Base-by-base conservation (phyloP, 2,329 filamentous ascomycete species). In the Bipolaris gigantea region DNA sequence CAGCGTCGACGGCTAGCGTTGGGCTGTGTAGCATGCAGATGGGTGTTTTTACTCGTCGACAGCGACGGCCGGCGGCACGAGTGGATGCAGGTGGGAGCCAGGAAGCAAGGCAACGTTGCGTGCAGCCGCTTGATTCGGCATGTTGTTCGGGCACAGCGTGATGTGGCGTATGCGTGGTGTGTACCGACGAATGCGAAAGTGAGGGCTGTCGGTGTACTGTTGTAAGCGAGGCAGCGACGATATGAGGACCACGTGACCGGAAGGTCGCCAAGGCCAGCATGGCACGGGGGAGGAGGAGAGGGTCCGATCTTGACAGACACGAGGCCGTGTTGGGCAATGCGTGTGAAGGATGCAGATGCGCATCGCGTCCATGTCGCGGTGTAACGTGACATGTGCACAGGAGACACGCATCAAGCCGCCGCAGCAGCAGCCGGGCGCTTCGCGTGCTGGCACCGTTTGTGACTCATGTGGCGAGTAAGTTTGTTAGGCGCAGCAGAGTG, bases 1-100 rank as follows among this genome's bases (percentile, higher is more conserved):
- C 57, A 63, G 64, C 59, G 61, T 67, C 55, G 50, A 56, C 46
- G 48, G 53, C 58, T 64, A 65, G 62, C 65, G 57, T 50, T 50
- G 58, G 70, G 69, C 70, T 65, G 66, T 71, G 68, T 63, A 51
- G 49, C 52, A 53, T 56, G 57, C 48, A 61, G 42, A 48, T 21
- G 21, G 46, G 15, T 25, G 27, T 27, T 57, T 33, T 54, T 32
- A 73, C 71, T 73, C 67, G 70, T 59, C 66, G 62, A 69, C 70
- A 43, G 60, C 51, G 45, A 16, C 51, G 10, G 23, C 38, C 38
- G 57, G 50, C 58, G 56, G 40, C 55, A 54, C 53, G 46, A 57
- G 50, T 62, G 60, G 62, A 47, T 49, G 42, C 48, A 46, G 42
- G 41, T 36, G 40, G 42, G 36, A 43, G 50, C 59, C 56, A 65